A percentile compares a stretch with the other conserved stretches of the same genome.
Evolutionary conservation across 2,329 filamentous ascomycete genomes (phyloP).

Genomic region (Metarhizium robertsii): DNA sequence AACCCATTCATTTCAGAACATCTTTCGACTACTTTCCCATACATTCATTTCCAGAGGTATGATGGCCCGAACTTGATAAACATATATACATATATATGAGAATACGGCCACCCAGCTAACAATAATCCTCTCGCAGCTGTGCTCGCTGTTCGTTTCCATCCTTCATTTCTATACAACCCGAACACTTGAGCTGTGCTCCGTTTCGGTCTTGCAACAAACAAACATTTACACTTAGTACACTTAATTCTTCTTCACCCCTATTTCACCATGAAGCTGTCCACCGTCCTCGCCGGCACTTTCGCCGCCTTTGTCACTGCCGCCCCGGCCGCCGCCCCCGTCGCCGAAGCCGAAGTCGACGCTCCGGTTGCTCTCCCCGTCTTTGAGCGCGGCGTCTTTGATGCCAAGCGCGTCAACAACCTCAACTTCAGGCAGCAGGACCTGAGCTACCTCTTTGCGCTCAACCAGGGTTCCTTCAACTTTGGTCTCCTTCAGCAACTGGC

Average conservation of each 20-base stretch:
- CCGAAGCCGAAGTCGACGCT: neutral
- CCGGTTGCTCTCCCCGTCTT: neutral
- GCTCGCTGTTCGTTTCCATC: neutral
- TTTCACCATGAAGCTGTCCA: neutral
- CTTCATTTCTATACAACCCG: neutral
- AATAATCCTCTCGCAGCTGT: neutral
- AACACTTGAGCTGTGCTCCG: neutral
- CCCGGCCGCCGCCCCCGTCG: neutral
- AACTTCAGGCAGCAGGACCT: slow-evolving; percentile 29
- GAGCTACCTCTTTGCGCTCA: slow-evolving; percentile 37
- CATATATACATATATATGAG: neutral
- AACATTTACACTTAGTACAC: neutral
- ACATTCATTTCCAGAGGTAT: neutral
- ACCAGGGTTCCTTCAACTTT: slow-evolving; percentile 29
- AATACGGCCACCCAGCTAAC: neutral
- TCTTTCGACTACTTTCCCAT: too few species aligned
- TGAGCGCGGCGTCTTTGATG: neutral
- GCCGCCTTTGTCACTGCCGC: neutral
- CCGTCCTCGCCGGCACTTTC: neutral
- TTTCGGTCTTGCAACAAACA: neutral
- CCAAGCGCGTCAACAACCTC: slow-evolving; percentile 25
- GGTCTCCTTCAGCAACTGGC: slow-evolving; percentile 29
- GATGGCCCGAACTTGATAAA: too few species aligned
- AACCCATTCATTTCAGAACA: too few species aligned
- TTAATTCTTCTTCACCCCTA: neutral